phyloP scores from a whole-genome alignment of 1,139 yeast species.

The Taiozyma sp. region DNA sequence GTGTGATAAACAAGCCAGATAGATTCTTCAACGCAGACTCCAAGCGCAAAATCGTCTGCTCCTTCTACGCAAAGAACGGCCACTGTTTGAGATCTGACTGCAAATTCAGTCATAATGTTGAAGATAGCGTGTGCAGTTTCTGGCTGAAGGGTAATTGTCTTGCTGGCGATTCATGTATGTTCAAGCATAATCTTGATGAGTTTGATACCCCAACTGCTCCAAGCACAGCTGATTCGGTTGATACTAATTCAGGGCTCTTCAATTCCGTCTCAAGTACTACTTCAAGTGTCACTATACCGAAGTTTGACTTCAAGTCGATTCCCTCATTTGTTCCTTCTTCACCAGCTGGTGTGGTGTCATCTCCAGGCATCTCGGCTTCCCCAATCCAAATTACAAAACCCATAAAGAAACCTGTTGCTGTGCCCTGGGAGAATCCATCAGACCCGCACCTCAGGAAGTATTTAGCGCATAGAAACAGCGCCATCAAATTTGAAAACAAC shows the following conservation, averaged over 20 bases:
- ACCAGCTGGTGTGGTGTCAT: background rate
- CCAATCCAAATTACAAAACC: slow-evolving; percentile 17
- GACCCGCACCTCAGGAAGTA: slow-evolving; percentile 10
- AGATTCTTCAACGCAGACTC: slow-evolving; percentile 11
- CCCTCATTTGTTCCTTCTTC: slow-evolving; percentile 8
- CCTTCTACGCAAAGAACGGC: slow-evolving; percentile 33
- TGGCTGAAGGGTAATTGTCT: slow-evolving; percentile 38
- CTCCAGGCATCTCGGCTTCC: background rate
- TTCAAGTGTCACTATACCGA: slow-evolving; percentile 1
- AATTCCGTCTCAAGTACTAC: background rate
- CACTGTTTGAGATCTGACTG: slow-evolving; percentile 38
- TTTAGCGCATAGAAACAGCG: slow-evolving; percentile 9
- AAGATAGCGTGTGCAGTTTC: slow-evolving; percentile 34
- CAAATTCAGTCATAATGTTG: slow-evolving; percentile 36
- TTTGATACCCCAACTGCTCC: background rate
- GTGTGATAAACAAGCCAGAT: background rate
- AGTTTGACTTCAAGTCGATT: slow-evolving; percentile 2
- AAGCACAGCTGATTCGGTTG: background rate
- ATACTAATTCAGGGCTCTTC: background rate
- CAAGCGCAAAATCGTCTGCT: slow-evolving; percentile 29
- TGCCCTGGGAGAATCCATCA: slow-evolving; percentile 30
- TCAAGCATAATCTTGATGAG: slow-evolving; percentile 27
- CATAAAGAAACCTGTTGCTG: slow-evolving; percentile 24
- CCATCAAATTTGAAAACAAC: slow-evolving; percentile 17
- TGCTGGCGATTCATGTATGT: slow-evolving; percentile 34